Evolutionary conservation across 2,329 filamentous ascomycete species (phyloP), one percentile per base, ranked within the genome.

Genomic region (Diaporthe helianthi): DNA sequence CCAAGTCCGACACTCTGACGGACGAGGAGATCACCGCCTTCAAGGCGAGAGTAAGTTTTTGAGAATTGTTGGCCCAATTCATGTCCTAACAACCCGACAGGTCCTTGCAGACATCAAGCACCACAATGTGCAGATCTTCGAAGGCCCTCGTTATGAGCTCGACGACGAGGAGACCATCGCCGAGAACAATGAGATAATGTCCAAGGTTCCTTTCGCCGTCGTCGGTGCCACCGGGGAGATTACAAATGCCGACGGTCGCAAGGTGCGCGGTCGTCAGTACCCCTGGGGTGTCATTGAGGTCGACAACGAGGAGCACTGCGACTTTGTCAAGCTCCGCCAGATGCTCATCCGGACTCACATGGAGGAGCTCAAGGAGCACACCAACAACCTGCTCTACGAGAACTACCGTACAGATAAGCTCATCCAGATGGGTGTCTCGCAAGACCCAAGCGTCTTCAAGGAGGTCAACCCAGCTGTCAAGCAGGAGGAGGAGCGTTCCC

Each of bases 341-440:
- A 99, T 99, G 96, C 90, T 99, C 75, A 98, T 99, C 85, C 93
- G 96, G 81, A 99, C 96, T 69, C 96, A 99, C 88, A 99, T 99
- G 96, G 96, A 99, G 82, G 96, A 99, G 85, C 93, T 99, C 86
- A 99, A 99, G 91, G 96, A 99, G 87, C 93, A 99, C 87, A 99
- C 96, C 82, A 99, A 98, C 90, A 99, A 99, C 86, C 89, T 87
- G 74, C 86, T 99, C 77, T 99, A 99, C 86, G 96, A 99, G 87
- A 98, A 98, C 89, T 99, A 99, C 91, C 92, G 96, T 83, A 98
- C 95, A 78, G 96, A 98, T 85, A 99, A 99, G 90, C 93, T 99
- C 78, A 94, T 95, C 76, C 91, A 92, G 76, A 98, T 99, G 95
- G 96, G 96, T 81, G 95, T 99, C 76, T 94, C 95, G 74, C 96